Conservation (phyloP, 2,329 filamentous ascomycete species). For the Stachybotrys chartarum region DNA sequence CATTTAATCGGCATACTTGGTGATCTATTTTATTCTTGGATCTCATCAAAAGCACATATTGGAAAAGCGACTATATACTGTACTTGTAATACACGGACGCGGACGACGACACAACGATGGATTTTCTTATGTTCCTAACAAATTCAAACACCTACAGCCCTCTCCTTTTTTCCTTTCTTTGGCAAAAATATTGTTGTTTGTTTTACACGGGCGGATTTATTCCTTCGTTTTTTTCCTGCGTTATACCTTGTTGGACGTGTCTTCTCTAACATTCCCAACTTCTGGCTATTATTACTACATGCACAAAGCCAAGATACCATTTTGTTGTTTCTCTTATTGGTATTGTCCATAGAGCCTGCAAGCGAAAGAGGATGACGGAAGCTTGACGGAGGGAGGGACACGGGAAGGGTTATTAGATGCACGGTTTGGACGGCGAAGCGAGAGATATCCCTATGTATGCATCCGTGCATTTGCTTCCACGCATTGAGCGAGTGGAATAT, state of each 20-base stretch:
- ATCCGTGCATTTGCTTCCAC: background rate
- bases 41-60: background rate
- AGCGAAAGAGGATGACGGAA: background rate
- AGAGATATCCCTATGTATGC: background rate
- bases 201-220: background rate
- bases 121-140: background rate
- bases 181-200: background rate
- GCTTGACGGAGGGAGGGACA: background rate
- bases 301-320: background rate
- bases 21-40: background rate
- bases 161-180: background rate
- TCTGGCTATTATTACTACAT: background rate
- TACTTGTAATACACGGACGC: slow-evolving; percentile 1
- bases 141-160: background rate
- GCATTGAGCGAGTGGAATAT: background rate
- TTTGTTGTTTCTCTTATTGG: background rate
- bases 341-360: background rate
- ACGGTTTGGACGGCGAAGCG: background rate
- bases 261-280: background rate
- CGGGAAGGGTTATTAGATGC: background rate
- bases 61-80: background rate
- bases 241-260: background rate
- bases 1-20: background rate
- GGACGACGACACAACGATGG: slow-evolving; percentile 1
- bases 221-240: background rate